These are phyloP conservation scores for Aspergillus taichungensis DNA, from an alignment of 495 filamentous ascomycete genomes.

Conservation along the genomic window DNA sequence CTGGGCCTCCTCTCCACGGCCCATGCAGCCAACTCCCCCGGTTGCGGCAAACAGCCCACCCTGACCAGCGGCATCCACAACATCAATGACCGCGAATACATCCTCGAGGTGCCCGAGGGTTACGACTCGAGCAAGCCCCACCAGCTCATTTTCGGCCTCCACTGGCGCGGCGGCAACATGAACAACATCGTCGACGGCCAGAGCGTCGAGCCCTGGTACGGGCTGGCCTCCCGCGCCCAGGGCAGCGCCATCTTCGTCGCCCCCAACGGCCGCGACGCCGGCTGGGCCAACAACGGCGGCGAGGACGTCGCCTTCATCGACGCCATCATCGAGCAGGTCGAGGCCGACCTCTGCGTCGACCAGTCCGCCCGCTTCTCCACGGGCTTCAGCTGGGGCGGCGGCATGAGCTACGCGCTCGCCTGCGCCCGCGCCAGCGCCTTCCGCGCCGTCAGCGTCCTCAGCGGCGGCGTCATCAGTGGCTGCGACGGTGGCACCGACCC, in stretches of 20 bases:
- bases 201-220: slow-evolving; percentile 25
- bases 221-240: slow-evolving; percentile 25
- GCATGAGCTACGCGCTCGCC: slow-evolving; percentile 39
- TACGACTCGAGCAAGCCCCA: slow-evolving; percentile 33
- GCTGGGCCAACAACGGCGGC: slow-evolving; percentile 35
- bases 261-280: slow-evolving; percentile 33
- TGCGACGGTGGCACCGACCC: slow-evolving; percentile 28
- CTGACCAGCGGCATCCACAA: slow-evolving; percentile 21
- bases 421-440: slow-evolving; percentile 32
- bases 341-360: slow-evolving; percentile 37
- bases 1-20: slow-evolving; percentile 3
- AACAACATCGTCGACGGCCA: slow-evolving; percentile 23
- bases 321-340: slow-evolving; percentile 25
- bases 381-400: slow-evolving; percentile 43
- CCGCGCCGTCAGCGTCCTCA: slow-evolving; percentile 36
- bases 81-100: slow-evolving; percentile 22
- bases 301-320: slow-evolving; percentile 38
- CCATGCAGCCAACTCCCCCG: slow-evolving; percentile 17
- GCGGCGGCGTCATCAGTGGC: slow-evolving; percentile 32
- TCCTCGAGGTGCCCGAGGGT: slow-evolving; percentile 26
- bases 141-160: slow-evolving; percentile 31
- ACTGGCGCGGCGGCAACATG: slow-evolving; percentile 30
- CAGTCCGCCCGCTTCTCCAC: slow-evolving; percentile 35
- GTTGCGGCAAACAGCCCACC: slow-evolving; percentile 31
- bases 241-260: slow-evolving; percentile 31